phyloP scores from a whole-genome alignment of 2,329 filamentous ascomycete species.

The Daldinia sp. region DNA sequence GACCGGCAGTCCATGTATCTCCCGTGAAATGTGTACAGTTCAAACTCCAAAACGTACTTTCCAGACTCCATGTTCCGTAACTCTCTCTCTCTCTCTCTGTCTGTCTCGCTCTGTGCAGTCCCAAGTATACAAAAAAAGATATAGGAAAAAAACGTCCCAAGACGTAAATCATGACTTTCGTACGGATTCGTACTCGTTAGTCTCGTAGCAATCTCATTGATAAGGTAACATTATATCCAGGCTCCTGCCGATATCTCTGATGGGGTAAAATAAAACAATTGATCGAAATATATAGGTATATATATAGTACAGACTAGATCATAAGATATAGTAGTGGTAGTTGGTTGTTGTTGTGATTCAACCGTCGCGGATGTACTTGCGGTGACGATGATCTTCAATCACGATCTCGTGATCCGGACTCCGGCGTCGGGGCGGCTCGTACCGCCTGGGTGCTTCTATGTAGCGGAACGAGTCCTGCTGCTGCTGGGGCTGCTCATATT shows the following conservation, averaged over 20 bases:
- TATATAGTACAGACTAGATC: conserved; percentile 17
- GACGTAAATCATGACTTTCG: conserved; percentile 9
- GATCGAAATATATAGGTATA: background rate
- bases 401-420: conserved; percentile 52
- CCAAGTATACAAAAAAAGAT: background rate
- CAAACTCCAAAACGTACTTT: conserved; percentile 25
- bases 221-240: conserved; percentile 5
- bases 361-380: conserved; percentile 49
- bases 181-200: conserved; percentile 29
- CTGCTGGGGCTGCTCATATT: conserved; percentile 53
- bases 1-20: conserved; percentile 15
- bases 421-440: conserved; percentile 52
- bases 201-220: conserved; percentile 31
- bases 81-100: conserved; percentile 2
- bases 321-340: background rate
- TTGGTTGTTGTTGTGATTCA: conserved; percentile 3
- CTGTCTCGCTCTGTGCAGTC: background rate
- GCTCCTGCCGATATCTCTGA: conserved; percentile 13
- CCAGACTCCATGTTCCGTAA: conserved; percentile 17
- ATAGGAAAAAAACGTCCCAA: background rate
- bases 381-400: conserved; percentile 50
- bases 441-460: conserved; percentile 62
- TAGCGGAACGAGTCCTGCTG: conserved; percentile 63
- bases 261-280: conserved; percentile 9
- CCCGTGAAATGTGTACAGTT: conserved; percentile 31